phyloP scores from a whole-genome alignment of 768 basidiomycete genomes.

The Cubamyces lactineus region DNA sequence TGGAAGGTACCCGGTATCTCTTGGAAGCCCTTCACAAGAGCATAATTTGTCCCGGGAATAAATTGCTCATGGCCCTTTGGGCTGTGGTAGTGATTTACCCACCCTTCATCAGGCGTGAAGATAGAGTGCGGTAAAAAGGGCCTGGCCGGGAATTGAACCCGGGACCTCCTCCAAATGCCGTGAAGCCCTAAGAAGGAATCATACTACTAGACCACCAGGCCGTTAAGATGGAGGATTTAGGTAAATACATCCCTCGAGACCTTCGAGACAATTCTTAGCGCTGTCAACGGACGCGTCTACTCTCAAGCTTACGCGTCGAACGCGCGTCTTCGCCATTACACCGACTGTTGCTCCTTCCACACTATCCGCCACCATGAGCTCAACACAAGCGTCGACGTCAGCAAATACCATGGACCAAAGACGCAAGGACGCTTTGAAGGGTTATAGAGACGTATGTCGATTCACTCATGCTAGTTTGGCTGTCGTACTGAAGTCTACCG shows the following conservation, averaged over 20 bases:
- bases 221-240: too few species aligned
- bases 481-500: slow-evolving; percentile 16
- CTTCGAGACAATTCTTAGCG: too few species aligned
- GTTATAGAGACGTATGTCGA: slow-evolving; percentile 68
- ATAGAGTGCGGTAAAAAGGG: slow-evolving; percentile 40
- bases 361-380: slow-evolving; percentile 21
- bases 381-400: slow-evolving; percentile 33
- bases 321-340: slow-evolving; percentile 8
- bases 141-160: slow-evolving; percentile 88
- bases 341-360: not conserved
- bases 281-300: not conserved
- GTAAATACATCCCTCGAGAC: too few species aligned
- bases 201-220: slow-evolving; percentile 29
- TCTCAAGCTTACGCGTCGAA: slow-evolving; percentile 24
- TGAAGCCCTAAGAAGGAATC: slow-evolving; percentile 26
- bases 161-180: slow-evolving; percentile 71
- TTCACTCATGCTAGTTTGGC: not conserved
- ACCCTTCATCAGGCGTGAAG: too few species aligned
- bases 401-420: slow-evolving; percentile 68
- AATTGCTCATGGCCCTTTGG: too few species aligned
- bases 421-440: slow-evolving; percentile 71
- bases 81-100: too few species aligned
- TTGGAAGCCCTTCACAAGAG: too few species aligned
- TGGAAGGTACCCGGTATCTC: too few species aligned
- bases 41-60: too few species aligned